These are phyloP conservation scores for Musa itinerans DNA, from an alignment of 176 grass and related monocot genomes.

Conservation along the genomic window DNA sequence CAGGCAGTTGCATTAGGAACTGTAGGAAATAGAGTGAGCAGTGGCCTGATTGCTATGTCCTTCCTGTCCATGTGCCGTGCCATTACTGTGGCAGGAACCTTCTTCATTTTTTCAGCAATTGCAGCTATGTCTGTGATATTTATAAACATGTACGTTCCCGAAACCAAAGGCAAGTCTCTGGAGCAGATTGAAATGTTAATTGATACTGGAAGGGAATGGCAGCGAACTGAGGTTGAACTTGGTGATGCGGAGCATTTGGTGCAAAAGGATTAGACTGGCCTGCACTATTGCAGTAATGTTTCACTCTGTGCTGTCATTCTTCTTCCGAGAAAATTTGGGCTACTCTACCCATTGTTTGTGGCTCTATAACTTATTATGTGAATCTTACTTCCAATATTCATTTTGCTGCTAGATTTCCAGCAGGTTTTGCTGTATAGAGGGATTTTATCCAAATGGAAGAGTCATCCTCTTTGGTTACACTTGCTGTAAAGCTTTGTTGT, in stretches of 20 bases:
- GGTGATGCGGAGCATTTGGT: conserved; percentile 32
- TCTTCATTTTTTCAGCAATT: conserved; percentile 42
- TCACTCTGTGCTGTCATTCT: too few species aligned
- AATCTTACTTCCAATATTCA: too few species aligned
- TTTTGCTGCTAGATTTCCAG: too few species aligned
- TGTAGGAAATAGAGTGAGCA: conserved; percentile 43
- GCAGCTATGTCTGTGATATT: conserved; percentile 44
- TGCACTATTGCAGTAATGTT: too few species aligned
- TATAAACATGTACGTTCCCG: conserved; percentile 38
- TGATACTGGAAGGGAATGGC: conserved; percentile 9
- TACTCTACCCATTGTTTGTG: too few species aligned
- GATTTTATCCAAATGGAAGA: too few species aligned
- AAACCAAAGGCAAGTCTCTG: conserved; percentile 49
- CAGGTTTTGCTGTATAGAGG: too few species aligned
- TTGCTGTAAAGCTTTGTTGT: too few species aligned
- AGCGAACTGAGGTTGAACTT: conserved; percentile 39
- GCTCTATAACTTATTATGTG: too few species aligned
- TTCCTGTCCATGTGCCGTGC: conserved; percentile 46
- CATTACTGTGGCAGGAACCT: conserved; percentile 34
- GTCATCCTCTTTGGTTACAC: too few species aligned
- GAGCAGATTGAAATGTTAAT: conserved; percentile 55
- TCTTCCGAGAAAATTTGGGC: too few species aligned
- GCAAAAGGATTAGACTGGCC: background rate
- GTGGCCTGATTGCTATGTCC: conserved; percentile 58
- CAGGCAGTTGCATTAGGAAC: conserved; percentile 50